Percentiles rank a stretch among this genome's conserved stretches.
Conservation (phyloP, 1,284 basidiomycete genomes). For the Cutaneotrichosporon cutaneum region DNA sequence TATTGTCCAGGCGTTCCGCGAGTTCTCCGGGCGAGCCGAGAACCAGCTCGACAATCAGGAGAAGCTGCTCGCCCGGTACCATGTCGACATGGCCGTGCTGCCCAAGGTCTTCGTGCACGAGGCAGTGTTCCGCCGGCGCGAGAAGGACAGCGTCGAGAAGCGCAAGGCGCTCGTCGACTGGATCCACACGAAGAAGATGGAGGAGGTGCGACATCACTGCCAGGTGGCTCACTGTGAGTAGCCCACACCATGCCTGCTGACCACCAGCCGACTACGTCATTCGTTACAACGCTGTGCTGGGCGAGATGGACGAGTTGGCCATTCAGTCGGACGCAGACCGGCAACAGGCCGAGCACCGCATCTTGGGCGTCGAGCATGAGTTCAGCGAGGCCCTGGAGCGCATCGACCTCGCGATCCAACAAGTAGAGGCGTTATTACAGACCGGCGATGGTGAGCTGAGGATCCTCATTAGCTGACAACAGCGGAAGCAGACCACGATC, state of each 20-base stretch:
- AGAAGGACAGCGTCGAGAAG: slow-evolving; percentile 31
- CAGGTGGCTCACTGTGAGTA: slow-evolving; percentile 38
- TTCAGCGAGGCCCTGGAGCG: slow-evolving; percentile 38
- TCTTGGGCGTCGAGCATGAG: slow-evolving; percentile 56
- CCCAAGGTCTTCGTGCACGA: slow-evolving; percentile 44
- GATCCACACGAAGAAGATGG: slow-evolving; percentile 48
- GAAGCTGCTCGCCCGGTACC: slow-evolving; percentile 34
- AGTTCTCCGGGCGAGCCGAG: slow-evolving; percentile 37
- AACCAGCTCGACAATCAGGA: slow-evolving; percentile 38
- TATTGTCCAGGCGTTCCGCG: slow-evolving; percentile 38
- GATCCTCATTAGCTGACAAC: neutral
- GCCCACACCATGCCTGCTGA: neutral
- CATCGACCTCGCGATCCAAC: slow-evolving; percentile 38
- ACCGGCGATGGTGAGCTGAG: slow-evolving; percentile 14
- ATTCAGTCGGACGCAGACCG: slow-evolving; percentile 68
- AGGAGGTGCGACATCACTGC: slow-evolving; percentile 47
- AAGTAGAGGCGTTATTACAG: slow-evolving; percentile 34
- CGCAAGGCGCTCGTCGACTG: slow-evolving; percentile 47
- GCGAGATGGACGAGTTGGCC: slow-evolving; percentile 58
- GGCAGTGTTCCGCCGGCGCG: slow-evolving; percentile 34
- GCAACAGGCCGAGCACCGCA: slow-evolving; percentile 62
- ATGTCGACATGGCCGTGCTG: slow-evolving; percentile 45
- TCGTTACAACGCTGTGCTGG: slow-evolving; percentile 36
- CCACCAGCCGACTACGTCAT: slow-evolving; percentile 34
- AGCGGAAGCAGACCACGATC: slow-evolving; percentile 27